Evolutionary conservation across 306 rosid species (phyloP), one percentile per base, ranked within the genome.

Genomic region (Quercus parvula): DNA sequence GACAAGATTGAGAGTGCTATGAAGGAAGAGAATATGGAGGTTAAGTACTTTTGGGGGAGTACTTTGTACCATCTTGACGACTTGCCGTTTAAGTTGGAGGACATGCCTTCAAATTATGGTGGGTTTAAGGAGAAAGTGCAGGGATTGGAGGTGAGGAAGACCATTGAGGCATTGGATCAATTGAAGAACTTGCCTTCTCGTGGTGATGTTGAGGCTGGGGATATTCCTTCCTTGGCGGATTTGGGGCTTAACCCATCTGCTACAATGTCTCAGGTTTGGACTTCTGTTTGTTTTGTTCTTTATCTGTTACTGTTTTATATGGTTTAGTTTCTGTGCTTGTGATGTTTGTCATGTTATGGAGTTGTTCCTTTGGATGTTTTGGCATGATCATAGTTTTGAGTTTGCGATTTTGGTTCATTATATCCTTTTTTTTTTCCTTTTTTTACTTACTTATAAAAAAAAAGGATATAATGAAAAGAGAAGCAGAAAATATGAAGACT

Each of bases 11-110:
- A 89, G 84, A 74, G 83, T 6, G 90, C 89, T 18, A 84, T 93
- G 98, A 93, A 90, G 57, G 94, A 95, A 35, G 98, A 93, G 87
- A 90, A 86, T 82, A 88, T 93, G 72, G 98, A 96, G 79, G 79
- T 96, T 4, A 93, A 93, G 92, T 93, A 88, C 86, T 91, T 88
- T 49, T 93, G 99, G 99, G 99, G 99, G 4, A 93, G 98, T 58
- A 96, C 99, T 46, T 74, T 96, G 89, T 91, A 84, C 67, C 99
- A 96, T 67, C 41, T 81, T 51, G 98, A 96, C 18, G 99, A 96
- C 83, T 87, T 96, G 84, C 97, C 98, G 17, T 93, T 93, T 56
- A 75, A 87, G 18, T 58, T 96, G 86, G 99, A 91, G 86, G 96
- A 91, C 14, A 93, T 93, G 97, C 99, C 98, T 4, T 77, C 97